phyloP scores from a whole-genome alignment of 768 basidiomycete species.

The Tubosaeta sp. region DNA sequence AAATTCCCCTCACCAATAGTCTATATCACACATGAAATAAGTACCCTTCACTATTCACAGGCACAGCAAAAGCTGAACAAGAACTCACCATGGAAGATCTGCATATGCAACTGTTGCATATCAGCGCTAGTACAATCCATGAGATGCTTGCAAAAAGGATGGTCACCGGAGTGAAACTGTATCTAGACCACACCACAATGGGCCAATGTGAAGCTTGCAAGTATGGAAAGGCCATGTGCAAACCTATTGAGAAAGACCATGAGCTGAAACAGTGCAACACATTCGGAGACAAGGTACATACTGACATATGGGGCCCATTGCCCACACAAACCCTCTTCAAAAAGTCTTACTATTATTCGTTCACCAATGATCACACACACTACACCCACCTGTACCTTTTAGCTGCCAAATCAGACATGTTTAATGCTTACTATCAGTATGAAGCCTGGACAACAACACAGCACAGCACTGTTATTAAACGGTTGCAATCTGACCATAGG shows the following conservation, averaged over 20 bases:
- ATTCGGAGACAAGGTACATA: conserved; percentile 13
- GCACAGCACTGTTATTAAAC: neutral
- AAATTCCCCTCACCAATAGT: too few species aligned
- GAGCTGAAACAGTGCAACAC: neutral
- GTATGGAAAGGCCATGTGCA: conserved; percentile 5
- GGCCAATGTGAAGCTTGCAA: conserved; percentile 8
- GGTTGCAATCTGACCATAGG: conserved; percentile 1
- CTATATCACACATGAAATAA: too few species aligned
- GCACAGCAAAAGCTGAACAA: neutral
- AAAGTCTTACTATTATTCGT: conserved; percentile 7
- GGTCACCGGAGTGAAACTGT: neutral
- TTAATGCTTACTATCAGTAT: conserved; percentile 6
- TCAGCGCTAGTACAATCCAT: neutral
- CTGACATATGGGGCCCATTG: neutral
- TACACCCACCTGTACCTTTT: conserved; percentile 2
- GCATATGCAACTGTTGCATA: conserved; percentile 2
- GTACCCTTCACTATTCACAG: too few species aligned
- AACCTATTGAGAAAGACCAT: conserved; percentile 4
- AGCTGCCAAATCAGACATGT: conserved; percentile 3
- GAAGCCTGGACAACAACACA: neutral
- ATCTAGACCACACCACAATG: conserved; percentile 2
- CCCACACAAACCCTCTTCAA: neutral
- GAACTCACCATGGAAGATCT: neutral
- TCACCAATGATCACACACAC: conserved; percentile 6
- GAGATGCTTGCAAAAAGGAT: conserved; percentile 6